Base-by-base conservation (phyloP, 176 grass and related monocot genomes). In the Oryza coarctata region DNA sequence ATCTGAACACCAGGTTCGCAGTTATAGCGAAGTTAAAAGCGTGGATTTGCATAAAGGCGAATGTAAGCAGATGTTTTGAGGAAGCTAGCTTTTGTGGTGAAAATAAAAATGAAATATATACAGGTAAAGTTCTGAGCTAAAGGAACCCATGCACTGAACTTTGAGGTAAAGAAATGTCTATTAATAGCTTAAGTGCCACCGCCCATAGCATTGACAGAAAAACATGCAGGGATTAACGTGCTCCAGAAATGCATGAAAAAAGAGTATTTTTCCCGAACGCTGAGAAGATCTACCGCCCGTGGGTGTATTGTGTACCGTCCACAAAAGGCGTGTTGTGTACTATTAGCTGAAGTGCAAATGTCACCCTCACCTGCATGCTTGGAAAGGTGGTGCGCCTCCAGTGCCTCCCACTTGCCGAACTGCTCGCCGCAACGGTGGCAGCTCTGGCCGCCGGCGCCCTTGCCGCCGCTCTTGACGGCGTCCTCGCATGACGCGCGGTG, bases 381-480 rank as follows among this genome's bases (percentile, higher is more conserved):
- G 67, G 86, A 91, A 79, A 97, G 91, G 77, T 97, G 94, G 81
- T 97, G 94, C 49, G 88, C 87, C 83, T 97, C 94, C 30, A 97
- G 90, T 41, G 94, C 84, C 80, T 97, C 94, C 91, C 88, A 89
- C 70, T 93, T 97, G 52, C 50, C 18, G 71, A 97, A 93, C 60
- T 91, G 94, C 74, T 97, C 88, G 14, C 86, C 75, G 71, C 94
- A 97, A 30, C 82, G 58, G 82, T 97, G 91, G 81, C 94, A 97
- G 80, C 80, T 89, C 6, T 83, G 45, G 11, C 86, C 65, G 64
- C 25, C 60, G 25, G 83, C 73, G 7, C 75, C 79, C 89, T 85
- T 89, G 11, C 6, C 58, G 40, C 17, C 64, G 78, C 10, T 31
- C 47, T 71, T 83, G 30, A 31, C 7, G 23, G 20, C 31, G 26